Percentiles rank a stretch among this genome's conserved stretches.
Conservation (phyloP, 2,329 filamentous ascomycete genomes). For the Fusarium devonianum region DNA sequence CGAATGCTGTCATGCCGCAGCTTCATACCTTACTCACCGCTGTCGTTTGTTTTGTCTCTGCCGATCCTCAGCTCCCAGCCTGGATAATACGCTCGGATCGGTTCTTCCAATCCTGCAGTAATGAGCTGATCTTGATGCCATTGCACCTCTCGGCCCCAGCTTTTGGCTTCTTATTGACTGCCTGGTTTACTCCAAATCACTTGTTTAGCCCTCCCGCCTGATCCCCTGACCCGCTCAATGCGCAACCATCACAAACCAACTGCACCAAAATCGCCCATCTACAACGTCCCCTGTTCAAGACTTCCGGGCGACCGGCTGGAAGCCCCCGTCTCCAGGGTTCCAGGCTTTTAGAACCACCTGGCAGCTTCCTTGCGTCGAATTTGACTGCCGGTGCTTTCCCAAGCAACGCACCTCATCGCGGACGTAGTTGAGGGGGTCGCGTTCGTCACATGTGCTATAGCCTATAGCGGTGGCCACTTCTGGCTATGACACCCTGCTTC, state of each 20-base stretch:
- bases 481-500: conserved; percentile 16
- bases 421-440: conserved; percentile 9
- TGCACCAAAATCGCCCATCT: conserved; percentile 7
- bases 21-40: conserved; percentile 27
- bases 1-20: conserved; percentile 16
- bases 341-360: conserved; percentile 20
- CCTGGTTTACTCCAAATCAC: conserved; percentile 12
- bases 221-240: conserved; percentile 20
- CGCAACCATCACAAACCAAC: conserved; percentile 24
- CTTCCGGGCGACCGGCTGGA: background rate
- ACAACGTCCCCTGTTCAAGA: too few species aligned
- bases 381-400: conserved; percentile 32
- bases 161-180: conserved; percentile 15
- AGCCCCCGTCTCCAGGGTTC: conserved; percentile 17
- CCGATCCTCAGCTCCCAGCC: conserved; percentile 7
- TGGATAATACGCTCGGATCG: conserved; percentile 7
- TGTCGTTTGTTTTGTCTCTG: conserved; percentile 8
- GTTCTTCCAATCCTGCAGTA: conserved; percentile 21
- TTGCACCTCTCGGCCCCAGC: conserved; percentile 9
- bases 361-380: conserved; percentile 18
- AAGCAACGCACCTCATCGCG: conserved; percentile 16
- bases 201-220: conserved; percentile 18
- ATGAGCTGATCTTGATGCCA: conserved; percentile 33
- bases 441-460: conserved; percentile 21
- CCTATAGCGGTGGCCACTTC: conserved; percentile 12